Percentiles rank a stretch among this genome's conserved stretches.
These are phyloP conservation scores for Trichoderma hamatum DNA, from an alignment of 2,329 filamentous ascomycete genomes.

Conservation along the genomic window DNA sequence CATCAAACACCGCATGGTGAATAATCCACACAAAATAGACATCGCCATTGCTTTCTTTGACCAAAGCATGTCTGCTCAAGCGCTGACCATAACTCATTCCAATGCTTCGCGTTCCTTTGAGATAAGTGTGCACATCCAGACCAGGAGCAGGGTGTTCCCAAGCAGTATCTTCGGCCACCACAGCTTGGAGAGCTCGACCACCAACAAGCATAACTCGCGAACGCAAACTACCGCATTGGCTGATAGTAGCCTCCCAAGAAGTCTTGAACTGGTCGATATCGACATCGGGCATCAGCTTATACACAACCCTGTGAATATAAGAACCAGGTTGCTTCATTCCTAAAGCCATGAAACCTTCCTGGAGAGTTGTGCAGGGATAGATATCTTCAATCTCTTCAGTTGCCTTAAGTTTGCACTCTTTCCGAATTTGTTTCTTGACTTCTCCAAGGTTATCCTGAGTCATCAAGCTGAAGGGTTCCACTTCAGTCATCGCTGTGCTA, in stretches of 20 bases:
- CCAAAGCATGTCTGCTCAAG: conserved; percentile 19
- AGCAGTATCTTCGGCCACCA: conserved; percentile 2
- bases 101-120: conserved; percentile 12
- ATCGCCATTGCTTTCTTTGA: conserved; percentile 12
- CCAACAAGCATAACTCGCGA: conserved; percentile 18
- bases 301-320: conserved; percentile 21
- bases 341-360: conserved; percentile 25
- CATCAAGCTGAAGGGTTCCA: conserved; percentile 8
- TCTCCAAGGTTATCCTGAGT: background rate
- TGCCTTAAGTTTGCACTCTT: conserved; percentile 4
- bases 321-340: conserved; percentile 24
- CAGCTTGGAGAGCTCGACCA: conserved; percentile 16
- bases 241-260: conserved; percentile 34
- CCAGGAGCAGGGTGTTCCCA: conserved; percentile 2
- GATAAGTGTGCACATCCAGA: conserved; percentile 5
- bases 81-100: conserved; percentile 23
- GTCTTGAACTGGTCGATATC: conserved; percentile 16
- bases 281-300: background rate
- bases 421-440: background rate
- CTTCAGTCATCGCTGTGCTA: background rate
- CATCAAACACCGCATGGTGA: conserved; percentile 26
- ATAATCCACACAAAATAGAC: conserved; percentile 22
- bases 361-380: conserved; percentile 24
- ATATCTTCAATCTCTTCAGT: conserved; percentile 17
- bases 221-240: conserved; percentile 21